Base-by-base conservation (phyloP, 1,284 basidiomycete genomes). In the Papiliotrema nemorosa region DNA sequence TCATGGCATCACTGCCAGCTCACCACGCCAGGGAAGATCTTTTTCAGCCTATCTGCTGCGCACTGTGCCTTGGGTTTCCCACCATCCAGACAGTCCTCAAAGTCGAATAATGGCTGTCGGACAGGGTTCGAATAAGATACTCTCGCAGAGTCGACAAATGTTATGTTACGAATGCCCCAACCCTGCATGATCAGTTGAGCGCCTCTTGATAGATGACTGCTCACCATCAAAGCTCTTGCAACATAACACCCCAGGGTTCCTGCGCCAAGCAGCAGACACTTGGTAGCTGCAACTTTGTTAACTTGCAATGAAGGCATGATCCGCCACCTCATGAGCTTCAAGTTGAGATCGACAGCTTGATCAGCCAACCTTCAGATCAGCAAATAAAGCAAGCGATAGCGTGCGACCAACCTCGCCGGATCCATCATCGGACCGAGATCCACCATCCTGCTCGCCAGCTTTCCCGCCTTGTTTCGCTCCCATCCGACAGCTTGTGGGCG, bases 91-190 rank as follows among this genome's bases (percentile, higher is more conserved):
- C 91, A 97, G 67, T 98, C 94, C 50, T 86, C 84, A 63, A 97
- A 97, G 62, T 91, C 87, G 66, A 97, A 98, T 9, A 98, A 77
- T 2, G 96, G 94, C 69, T 98, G 96, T 33, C 94, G 81, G 21
- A 97, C 94, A 0, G 94, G 94, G 72, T 97, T 97, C 10, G 91
- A 97, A 73, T 91, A 98, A 0, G 91, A 94, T 2, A 98, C 93
- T 24, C 80, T 83, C 0, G 86, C 83, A 2, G 87, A 92, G 74
- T 97, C 94, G 26, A 97, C 84, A 47, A 98, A 83, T 0, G 92
- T 94, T 65, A 98, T 96, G 18, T 82, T 90, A 6, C 90, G 82
- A 3, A 97, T 85, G 6, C 94, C 94, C 94, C 94, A 98, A 1
- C 85, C 91, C 90, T 93, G 58, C 24, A 1, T 3, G 2, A 33